Percentiles rank a stretch among this genome's conserved stretches.
Conservation (phyloP, 768 basidiomycete genomes). For the Rhodocollybia butyracea region DNA sequence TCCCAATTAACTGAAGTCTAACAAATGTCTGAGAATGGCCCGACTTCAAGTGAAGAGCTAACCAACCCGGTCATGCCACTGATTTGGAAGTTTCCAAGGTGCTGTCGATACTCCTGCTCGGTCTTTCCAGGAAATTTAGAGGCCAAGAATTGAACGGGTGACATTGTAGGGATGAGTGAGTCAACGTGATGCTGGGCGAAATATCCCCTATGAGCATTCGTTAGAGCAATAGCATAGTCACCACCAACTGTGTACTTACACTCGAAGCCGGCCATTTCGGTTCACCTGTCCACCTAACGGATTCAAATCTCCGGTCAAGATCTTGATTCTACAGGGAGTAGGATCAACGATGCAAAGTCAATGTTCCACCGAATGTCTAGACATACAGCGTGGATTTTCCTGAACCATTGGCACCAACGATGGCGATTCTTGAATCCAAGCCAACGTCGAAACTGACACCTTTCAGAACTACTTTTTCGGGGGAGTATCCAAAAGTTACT, state of each 20-base stretch:
- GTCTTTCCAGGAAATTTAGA: conserved; percentile 90
- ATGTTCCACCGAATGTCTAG: not conserved
- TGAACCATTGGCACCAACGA: conserved; percentile 93
- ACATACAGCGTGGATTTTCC: conserved; percentile 93
- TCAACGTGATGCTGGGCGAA: conserved; percentile 98
- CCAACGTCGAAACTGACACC: conserved; percentile 87
- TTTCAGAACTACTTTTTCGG: conserved; percentile 73
- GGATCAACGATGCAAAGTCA: not conserved
- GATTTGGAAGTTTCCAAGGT: conserved; percentile 96
- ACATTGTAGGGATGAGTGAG: conserved; percentile 76
- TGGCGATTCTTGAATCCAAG: conserved; percentile 90
- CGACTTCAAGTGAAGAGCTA: conserved; percentile 2
- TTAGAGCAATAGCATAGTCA: not conserved
- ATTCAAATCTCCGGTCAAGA: conserved; percentile 80
- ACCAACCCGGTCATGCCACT: conserved; percentile 89
- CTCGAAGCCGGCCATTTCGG: conserved; percentile 86
- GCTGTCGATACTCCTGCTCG: conserved; percentile 94
- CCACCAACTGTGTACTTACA: conserved; percentile 45
- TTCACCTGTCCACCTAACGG: conserved; percentile 77
- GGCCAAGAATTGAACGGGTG: conserved; percentile 92
- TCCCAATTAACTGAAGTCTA: conserved; percentile 85
- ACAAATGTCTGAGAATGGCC: not conserved
- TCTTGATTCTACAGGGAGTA: conserved; percentile 65
- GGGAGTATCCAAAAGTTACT: conserved; percentile 84
- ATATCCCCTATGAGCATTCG: conserved; percentile 58